Evolutionary conservation across 176 grass and related monocot species (phyloP), one percentile per base, ranked within the genome.

Genomic region (Oryza coarctata): DNA sequence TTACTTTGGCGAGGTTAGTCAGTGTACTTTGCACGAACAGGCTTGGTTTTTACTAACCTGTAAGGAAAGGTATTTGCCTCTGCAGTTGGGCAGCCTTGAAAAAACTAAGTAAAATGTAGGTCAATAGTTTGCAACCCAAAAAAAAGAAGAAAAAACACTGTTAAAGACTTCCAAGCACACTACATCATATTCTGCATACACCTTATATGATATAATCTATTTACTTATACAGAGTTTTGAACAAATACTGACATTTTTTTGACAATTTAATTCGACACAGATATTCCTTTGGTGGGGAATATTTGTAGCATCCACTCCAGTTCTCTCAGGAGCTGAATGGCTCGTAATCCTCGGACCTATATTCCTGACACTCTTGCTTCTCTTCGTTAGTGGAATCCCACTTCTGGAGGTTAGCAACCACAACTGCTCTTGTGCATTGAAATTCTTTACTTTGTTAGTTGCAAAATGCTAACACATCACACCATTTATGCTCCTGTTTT

Each of bases 211-310:
- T 57, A 39, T 39, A 20, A 0, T 44, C 43, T 80, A 2, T 32
- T n/a, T 43, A 40, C 52, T 45, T 60, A 35, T 36, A 47, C 12
- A 32, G 9, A 15, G 1, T 82, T 68, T 47, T 17, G 64, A 49
- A 62, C 25, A 58, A 22, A 70, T 22, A 30, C 30, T n/a, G 13
- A 33, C 30, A 89, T 64, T 10, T 45, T 12, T 80, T 80, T 69
- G 35, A 40, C 18, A 31, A 75, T 80, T 80, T 60, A 35, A 74
- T 87, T 41, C 30, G 55, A 47, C 73, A 64, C 72, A 98, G 95
- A 91, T 98, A 58, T 68, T 98, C 20, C 88, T 98, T 81, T 98
- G 95, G 95, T 98, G 95, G 95, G 95, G 92, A 44, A 41, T 98
- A 88, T 98, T 98, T 87, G 90, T 98, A 63, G 95, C 90, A 68